These are phyloP conservation scores for Phytophthora capsici DNA, from an alignment of 352 stramenopile genomes.

Conservation along the genomic window DNA sequence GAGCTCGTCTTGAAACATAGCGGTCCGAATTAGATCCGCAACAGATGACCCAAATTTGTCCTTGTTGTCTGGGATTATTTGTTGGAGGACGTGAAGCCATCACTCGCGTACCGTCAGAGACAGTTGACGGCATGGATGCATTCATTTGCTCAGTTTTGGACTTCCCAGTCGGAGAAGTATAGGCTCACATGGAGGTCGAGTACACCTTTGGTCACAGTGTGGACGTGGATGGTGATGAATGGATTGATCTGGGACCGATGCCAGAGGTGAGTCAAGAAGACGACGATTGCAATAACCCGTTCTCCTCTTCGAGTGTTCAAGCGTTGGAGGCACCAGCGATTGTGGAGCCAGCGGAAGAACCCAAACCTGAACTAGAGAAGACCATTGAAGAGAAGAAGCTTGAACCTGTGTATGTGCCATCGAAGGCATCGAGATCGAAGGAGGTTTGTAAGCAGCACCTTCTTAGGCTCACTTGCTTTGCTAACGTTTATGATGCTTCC, in stretches of 20 bases:
- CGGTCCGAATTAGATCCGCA: not conserved
- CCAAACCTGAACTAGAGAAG: not conserved
- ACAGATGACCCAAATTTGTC: not conserved
- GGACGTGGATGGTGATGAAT: conserved; percentile 45
- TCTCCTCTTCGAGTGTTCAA: not conserved
- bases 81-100: conserved; percentile 7
- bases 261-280: conserved; percentile 3
- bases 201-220: conserved; percentile 32
- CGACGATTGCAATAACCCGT: conserved; percentile 5
- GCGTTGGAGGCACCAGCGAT: not conserved
- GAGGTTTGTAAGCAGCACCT: conserved; percentile 22
- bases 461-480: not conserved
- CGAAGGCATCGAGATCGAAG: conserved; percentile 40
- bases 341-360: not conserved
- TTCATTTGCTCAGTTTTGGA: not conserved
- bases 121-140: conserved; percentile 14
- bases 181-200: conserved; percentile 11
- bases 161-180: not conserved
- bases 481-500: not conserved
- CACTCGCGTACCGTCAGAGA: conserved; percentile 11
- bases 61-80: not conserved
- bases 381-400: not conserved
- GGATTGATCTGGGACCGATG: conserved; percentile 47
- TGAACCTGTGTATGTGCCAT: not conserved
- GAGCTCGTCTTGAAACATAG: conserved; percentile 25